Conservation (phyloP, 225 moss, liverwort and hornwort genomes). For the Pseudisothecium myosuroides region DNA sequence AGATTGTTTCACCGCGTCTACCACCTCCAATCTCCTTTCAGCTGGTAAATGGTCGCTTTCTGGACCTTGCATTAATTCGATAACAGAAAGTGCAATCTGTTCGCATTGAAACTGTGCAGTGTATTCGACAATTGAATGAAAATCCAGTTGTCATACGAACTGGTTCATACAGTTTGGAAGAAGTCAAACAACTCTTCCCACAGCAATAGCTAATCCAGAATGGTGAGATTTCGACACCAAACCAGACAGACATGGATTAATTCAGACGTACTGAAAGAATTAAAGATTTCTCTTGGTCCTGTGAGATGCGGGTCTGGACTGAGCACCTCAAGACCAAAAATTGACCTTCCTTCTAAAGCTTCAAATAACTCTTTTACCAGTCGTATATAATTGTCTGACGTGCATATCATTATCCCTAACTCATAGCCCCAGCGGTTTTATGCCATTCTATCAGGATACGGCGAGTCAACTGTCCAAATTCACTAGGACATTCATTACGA, state of each 20-base stretch:
- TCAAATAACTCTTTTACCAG: neutral
- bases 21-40: neutral
- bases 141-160: neutral
- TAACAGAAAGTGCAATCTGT: neutral
- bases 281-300: neutral
- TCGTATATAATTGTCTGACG: neutral
- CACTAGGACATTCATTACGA: neutral
- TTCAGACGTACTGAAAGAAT: neutral
- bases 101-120: neutral
- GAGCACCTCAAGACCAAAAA: neutral
- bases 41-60: too few species aligned
- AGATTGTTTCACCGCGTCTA: too few species aligned
- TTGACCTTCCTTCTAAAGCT: neutral
- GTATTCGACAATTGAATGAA: neutral
- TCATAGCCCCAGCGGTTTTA: neutral
- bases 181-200: neutral
- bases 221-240: neutral
- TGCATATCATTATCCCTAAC: neutral
- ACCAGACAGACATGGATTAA: neutral
- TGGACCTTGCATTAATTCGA: neutral
- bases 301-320: neutral
- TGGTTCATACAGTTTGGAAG: neutral
- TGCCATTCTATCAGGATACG: neutral
- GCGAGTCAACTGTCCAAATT: neutral
- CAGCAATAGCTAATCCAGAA: neutral